These are phyloP conservation scores for Heliamphora exappendiculata DNA, from an alignment of 148 eudicot species.

Conservation along the genomic window DNA sequence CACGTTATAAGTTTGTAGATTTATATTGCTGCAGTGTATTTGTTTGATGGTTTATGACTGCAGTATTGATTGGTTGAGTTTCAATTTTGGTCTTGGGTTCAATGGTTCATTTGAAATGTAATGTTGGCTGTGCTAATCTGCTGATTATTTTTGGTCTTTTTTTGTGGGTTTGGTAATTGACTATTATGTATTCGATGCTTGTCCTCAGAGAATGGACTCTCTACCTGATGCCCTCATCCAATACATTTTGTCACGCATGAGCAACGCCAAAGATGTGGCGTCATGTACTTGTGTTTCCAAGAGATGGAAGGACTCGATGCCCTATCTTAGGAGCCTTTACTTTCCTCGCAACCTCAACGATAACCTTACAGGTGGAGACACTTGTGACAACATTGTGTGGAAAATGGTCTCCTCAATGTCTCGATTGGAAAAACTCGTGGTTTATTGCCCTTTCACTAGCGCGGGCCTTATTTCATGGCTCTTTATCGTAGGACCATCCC, in stretches of 20 bases:
- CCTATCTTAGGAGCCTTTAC: slow-evolving; percentile 57
- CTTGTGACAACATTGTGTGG: slow-evolving; percentile 45
- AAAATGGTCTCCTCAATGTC: slow-evolving; percentile 44
- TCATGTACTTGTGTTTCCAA: slow-evolving; percentile 67
- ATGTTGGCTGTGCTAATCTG: background rate
- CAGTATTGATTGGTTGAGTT: too few species aligned
- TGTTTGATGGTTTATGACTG: too few species aligned
- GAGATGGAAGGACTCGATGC: slow-evolving; percentile 73
- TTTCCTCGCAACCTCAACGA: slow-evolving; percentile 79
- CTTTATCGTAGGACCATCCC: slow-evolving; percentile 29
- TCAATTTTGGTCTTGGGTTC: background rate
- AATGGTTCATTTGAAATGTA: background rate
- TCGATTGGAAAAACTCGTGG: slow-evolving; percentile 69
- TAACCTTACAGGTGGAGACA: slow-evolving; percentile 21
- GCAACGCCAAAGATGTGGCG: slow-evolving; percentile 81
- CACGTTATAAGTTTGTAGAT: background rate
- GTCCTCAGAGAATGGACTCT: slow-evolving; percentile 57
- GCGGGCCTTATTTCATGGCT: slow-evolving; percentile 70
- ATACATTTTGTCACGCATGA: slow-evolving; percentile 59
- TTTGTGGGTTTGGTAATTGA: background rate
- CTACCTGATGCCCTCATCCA: slow-evolving; percentile 79
- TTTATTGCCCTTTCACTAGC: slow-evolving; percentile 80
- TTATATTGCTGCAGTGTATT: background rate
- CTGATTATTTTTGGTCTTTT: background rate
- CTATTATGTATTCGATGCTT: slow-evolving; percentile 26